These are phyloP conservation scores for Nicotiana otophora DNA, from an alignment of 257 asterid genomes.

Conservation along the genomic window DNA sequence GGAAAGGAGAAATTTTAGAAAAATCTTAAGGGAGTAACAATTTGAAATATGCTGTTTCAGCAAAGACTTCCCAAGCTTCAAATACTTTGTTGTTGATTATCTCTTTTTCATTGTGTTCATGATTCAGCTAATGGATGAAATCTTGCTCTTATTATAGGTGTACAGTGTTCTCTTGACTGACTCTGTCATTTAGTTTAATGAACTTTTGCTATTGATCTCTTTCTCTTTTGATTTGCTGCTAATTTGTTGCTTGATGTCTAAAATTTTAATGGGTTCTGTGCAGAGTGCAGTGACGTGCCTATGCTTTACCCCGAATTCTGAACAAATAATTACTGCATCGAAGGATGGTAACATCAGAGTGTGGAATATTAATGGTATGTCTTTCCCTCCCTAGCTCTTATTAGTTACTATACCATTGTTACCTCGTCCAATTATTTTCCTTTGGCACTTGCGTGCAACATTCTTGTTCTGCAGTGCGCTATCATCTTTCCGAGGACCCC, in stretches of 20 bases:
- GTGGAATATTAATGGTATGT: slow-evolving; percentile 92
- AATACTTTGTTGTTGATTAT: not conserved
- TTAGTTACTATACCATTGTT: not conserved
- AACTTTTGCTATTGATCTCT: not conserved
- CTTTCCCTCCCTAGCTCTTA: not conserved
- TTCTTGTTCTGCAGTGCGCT: slow-evolving; percentile 65
- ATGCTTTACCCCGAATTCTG: slow-evolving; percentile 86
- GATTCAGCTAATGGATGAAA: slow-evolving; percentile 1
- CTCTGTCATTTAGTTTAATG: not conserved
- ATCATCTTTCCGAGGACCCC: slow-evolving; percentile 92
- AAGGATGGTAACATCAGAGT: slow-evolving; percentile 89
- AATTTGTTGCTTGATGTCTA: slow-evolving; percentile 5
- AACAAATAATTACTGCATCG: slow-evolving; percentile 85
- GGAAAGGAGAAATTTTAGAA: not conserved
- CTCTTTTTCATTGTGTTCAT: not conserved
- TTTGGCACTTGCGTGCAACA: not conserved
- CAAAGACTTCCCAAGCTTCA: not conserved
- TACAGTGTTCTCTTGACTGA: not conserved
- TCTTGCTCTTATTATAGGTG: not conserved
- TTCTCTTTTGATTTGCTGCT: not conserved
- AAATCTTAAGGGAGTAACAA: not conserved
- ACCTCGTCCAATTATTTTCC: not conserved
- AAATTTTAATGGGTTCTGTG: slow-evolving; percentile 16
- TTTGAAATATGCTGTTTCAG: not conserved
- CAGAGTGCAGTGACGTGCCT: slow-evolving; percentile 99